Conservation (phyloP, 1,139 yeast genomes). For the Geotrichum aggregatum region DNA sequence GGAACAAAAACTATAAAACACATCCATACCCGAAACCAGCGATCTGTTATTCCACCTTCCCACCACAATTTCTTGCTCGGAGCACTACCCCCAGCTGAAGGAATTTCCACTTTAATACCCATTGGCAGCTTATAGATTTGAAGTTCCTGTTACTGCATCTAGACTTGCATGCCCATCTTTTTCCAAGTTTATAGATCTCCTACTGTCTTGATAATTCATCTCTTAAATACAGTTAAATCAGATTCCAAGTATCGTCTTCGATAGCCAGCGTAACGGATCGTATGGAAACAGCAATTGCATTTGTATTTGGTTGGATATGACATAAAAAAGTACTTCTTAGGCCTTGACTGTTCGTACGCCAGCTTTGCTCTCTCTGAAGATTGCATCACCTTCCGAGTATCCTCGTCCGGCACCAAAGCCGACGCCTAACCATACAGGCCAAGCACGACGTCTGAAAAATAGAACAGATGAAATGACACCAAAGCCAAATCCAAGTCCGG, state of each 20-base stretch:
- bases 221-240: neutral
- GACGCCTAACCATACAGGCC: constrained; percentile 94
- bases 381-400: constrained; percentile 95
- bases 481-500: constrained; percentile 96
- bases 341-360: constrained; percentile 40
- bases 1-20: neutral
- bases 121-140: no score
- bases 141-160: neutral
- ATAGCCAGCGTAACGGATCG: neutral
- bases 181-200: neutral
- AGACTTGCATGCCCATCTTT: neutral
- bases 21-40: neutral
- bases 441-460: constrained; percentile 85
- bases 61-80: neutral
- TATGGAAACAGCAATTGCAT: neutral
- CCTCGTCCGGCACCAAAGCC: constrained; percentile 98
- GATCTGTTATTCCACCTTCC: neutral
- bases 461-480: constrained; percentile 94
- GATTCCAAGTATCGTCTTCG: neutral
- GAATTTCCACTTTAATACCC: no score
- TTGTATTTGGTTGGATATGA: neutral
- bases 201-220: neutral
- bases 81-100: no score
- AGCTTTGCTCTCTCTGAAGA: constrained; percentile 56
- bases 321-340: constrained; percentile 19